Evolutionary conservation across 2,329 filamentous ascomycete species (phyloP), one percentile per base, ranked within the genome.

Genomic region (Aspergillus neoniger): DNA sequence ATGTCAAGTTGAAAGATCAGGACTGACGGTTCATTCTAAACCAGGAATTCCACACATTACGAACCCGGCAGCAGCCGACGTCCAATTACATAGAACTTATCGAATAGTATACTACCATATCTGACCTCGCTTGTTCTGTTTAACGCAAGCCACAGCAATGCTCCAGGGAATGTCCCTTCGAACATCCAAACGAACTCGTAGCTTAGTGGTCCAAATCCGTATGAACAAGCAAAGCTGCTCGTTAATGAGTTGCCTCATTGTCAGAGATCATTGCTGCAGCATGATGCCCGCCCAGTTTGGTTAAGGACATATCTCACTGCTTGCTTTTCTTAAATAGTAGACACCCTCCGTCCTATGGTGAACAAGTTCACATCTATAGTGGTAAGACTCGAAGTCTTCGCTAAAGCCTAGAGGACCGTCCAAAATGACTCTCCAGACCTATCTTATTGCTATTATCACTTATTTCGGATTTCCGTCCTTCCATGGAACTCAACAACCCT

Each of bases 381-480:
- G 17, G 10, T 44, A 5, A 7, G 9, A 1, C 41, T 23, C 23
- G 8, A 44, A 44, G 19, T 7, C n/a, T 4, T 21, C 5, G 9
- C 7, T 6, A 14, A 43, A 23, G 19, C 7, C n/a, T 14, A 19
- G 32, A 36, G 14, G 0, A 25, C 43, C 9, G 23, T 32, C 4
- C 49, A 60, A 5, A 41, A 65, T 65, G 63, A 21, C 49, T 12
- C 23, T 59, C 6, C 17, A 39, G 6, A 30, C 36, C 14, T 59
- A 59, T 23, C 19, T 59, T n/a, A 49, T 44, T 5, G 30, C 41
- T 12, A 55, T 59, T 12, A 54, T 59, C 19, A 49, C 21, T 17
- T 55, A 55, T 1, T 49, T 59, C n/a, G 50, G 50, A 39, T 55
- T 59, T 12, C 19, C 28, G 19, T 28, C 57, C 1, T 49, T 52